Percentiles rank a stretch among this genome's conserved stretches.
These are phyloP conservation scores for Aristolochia fimbriata DNA, from an alignment of 164 flowering plant species.

Conservation along the genomic window DNA sequence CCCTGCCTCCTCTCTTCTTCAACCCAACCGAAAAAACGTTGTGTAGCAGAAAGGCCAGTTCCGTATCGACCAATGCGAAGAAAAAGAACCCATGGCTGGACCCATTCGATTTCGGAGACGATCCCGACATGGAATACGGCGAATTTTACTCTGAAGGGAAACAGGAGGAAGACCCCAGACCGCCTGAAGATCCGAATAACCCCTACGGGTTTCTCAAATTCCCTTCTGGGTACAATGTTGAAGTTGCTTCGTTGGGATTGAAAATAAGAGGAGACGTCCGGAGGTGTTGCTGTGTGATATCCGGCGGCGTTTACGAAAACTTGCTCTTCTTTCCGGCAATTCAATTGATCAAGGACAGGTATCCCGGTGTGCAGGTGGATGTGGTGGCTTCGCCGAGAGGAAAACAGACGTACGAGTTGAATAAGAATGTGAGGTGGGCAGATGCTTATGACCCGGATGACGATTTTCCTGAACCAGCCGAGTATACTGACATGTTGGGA, in stretches of 20 bases:
- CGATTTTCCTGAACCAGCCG: conserved; percentile 69
- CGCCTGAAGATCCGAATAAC: conserved; percentile 65
- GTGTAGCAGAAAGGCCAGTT: conserved; percentile 10
- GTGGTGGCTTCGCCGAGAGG: conserved; percentile 56
- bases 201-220: conserved; percentile 90
- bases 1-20: conserved; percentile 21
- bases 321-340: conserved; percentile 75
- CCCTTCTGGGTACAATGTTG: conserved; percentile 57
- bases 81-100: conserved; percentile 75
- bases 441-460: conserved; percentile 64
- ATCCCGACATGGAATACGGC: conserved; percentile 62
- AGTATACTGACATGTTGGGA: conserved; percentile 79
- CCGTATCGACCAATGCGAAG: conserved; percentile 27
- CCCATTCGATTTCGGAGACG: conserved; percentile 75
- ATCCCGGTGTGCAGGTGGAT: conserved; percentile 86
- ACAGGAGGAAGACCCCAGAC: conserved; percentile 80
- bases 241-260: conserved; percentile 56
- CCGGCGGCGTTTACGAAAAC: conserved; percentile 86
- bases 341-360: conserved; percentile 77
- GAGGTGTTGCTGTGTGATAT: conserved; percentile 66
- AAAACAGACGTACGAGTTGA: conserved; percentile 73
- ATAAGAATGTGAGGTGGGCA: conserved; percentile 92
- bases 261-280: conserved; percentile 80
- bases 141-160: conserved; percentile 62
- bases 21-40: conserved; percentile 11